A percentile compares a stretch with the other conserved stretches of the same genome.
These are phyloP conservation scores for Cordyceps tenuipes DNA, from an alignment of 2,329 filamentous ascomycete genomes.

Conservation along the genomic window DNA sequence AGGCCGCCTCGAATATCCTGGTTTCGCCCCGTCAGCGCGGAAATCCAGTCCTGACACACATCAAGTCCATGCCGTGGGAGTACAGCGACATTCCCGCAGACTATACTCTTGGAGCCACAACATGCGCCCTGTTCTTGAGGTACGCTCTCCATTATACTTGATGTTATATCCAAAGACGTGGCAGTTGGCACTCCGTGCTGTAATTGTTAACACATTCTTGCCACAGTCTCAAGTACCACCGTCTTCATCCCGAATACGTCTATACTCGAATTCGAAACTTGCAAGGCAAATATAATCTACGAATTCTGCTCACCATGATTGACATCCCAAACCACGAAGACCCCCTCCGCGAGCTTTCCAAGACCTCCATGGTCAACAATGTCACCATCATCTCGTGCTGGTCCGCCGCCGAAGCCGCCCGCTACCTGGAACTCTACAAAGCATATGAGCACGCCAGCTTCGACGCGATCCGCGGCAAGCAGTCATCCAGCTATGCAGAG, in stretches of 20 bases:
- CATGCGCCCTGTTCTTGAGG: constrained; percentile 83
- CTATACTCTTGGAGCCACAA: constrained; percentile 79
- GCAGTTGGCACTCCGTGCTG: not conserved
- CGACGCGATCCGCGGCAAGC: constrained; percentile 75
- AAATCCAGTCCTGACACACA: constrained; percentile 79
- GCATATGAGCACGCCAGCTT: constrained; percentile 79
- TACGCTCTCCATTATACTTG: constrained; percentile 13
- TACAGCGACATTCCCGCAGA: constrained; percentile 95
- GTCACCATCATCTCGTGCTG: constrained; percentile 89
- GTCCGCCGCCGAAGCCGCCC: constrained; percentile 86
- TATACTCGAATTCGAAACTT: constrained; percentile 84
- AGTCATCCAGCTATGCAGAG: constrained; percentile 76
- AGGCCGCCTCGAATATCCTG: constrained; percentile 67
- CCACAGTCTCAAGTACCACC: constrained; percentile 80
- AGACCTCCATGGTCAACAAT: constrained; percentile 87
- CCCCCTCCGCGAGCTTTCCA: constrained; percentile 77
- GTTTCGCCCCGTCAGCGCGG: constrained; percentile 91
- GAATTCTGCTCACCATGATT: constrained; percentile 82
- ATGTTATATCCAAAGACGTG: not conserved
- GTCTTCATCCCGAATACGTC: constrained; percentile 94
- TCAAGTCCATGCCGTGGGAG: constrained; percentile 84
- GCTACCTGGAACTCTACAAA: constrained; percentile 93
- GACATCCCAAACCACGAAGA: constrained; percentile 95
- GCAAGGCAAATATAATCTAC: constrained; percentile 77
- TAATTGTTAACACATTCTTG: constrained; percentile 5